A percentile compares a stretch with the other conserved stretches of the same genome.
These are phyloP conservation scores for Pseudonitzschia multiseries DNA, from an alignment of 108 stramenopile genomes.

Conservation along the genomic window DNA sequence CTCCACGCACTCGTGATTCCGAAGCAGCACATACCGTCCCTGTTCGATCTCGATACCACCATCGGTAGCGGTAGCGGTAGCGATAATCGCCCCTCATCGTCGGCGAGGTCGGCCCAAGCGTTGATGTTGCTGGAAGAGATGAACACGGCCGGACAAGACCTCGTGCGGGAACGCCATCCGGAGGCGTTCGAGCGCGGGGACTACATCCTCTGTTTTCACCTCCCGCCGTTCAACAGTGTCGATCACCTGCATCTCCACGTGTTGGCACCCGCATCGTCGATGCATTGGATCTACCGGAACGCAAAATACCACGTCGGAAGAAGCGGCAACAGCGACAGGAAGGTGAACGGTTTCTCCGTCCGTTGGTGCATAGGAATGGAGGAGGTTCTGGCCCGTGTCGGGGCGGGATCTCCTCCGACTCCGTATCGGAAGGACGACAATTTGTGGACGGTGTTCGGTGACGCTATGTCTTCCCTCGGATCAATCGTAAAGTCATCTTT, in stretches of 20 bases:
- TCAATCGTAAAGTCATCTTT: neutral
- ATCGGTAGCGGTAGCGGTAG: neutral
- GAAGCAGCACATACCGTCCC: slow-evolving; percentile 43
- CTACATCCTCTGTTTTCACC: slow-evolving; percentile 69
- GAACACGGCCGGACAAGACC: slow-evolving; percentile 42
- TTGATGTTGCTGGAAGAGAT: slow-evolving; percentile 56
- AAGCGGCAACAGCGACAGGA: slow-evolving; percentile 11
- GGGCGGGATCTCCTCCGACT: slow-evolving; percentile 33
- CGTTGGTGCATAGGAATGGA: slow-evolving; percentile 49
- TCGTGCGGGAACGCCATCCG: slow-evolving; percentile 44
- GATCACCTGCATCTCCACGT: slow-evolving; percentile 82
- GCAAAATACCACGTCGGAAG: slow-evolving; percentile 46
- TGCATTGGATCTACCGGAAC: slow-evolving; percentile 38
- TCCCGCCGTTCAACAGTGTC: slow-evolving; percentile 69
- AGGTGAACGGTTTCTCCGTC: neutral
- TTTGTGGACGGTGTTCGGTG: neutral
- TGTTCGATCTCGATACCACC: slow-evolving; percentile 29
- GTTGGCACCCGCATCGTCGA: slow-evolving; percentile 63
- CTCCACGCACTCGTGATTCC: slow-evolving; percentile 73
- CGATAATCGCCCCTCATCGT: neutral
- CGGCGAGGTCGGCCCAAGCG: slow-evolving; percentile 19
- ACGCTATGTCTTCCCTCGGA: neutral
- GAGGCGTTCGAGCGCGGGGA: slow-evolving; percentile 40
- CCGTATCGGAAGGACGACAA: slow-evolving; percentile 18
- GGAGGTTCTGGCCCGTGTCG: slow-evolving; percentile 39